Evolutionary conservation across 2,329 filamentous ascomycete species (phyloP).

Genomic region (Triangularia setosa): DNA sequence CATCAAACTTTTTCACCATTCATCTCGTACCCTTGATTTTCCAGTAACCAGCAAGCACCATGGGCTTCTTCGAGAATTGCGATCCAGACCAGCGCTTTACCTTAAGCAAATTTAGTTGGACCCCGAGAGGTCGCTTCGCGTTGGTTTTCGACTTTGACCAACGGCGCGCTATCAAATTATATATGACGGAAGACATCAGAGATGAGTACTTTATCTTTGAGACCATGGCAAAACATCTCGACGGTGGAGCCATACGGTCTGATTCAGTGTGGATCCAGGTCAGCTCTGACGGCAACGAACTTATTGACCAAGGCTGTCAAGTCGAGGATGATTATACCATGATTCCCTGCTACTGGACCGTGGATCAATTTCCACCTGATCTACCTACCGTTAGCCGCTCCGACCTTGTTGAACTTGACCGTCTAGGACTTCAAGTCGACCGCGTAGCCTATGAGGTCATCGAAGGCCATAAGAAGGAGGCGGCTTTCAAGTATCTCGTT

Average conservation of each 20-base stretch:
- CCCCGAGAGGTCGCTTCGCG: background rate
- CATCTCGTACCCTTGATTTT: no score
- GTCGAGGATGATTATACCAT: conserved; percentile 6
- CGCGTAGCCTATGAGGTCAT: background rate
- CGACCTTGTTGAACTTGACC: conserved; percentile 12
- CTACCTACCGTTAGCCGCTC: conserved; percentile 2
- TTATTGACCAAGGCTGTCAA: background rate
- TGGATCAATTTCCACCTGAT: background rate
- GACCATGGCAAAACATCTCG: conserved; percentile 7
- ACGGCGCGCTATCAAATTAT: conserved; percentile 7
- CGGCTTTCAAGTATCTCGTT: conserved; percentile 36
- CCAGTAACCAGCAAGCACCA: background rate
- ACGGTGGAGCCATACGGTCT: background rate
- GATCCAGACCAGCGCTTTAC: background rate
- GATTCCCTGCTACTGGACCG: conserved; percentile 11
- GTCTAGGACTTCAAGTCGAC: conserved; percentile 11
- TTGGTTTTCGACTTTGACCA: conserved; percentile 5
- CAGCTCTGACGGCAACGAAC: background rate
- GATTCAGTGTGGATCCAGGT: conserved; percentile 9
- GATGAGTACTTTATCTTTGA: conserved; percentile 14
- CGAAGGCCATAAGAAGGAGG: conserved; percentile 11
- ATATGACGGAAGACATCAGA: background rate
- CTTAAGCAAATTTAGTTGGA: background rate
- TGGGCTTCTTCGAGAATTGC: background rate
- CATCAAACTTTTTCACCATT: no score